phyloP scores from a whole-genome alignment of 257 asterid genomes.

The Haberlea rhodopensis region DNA sequence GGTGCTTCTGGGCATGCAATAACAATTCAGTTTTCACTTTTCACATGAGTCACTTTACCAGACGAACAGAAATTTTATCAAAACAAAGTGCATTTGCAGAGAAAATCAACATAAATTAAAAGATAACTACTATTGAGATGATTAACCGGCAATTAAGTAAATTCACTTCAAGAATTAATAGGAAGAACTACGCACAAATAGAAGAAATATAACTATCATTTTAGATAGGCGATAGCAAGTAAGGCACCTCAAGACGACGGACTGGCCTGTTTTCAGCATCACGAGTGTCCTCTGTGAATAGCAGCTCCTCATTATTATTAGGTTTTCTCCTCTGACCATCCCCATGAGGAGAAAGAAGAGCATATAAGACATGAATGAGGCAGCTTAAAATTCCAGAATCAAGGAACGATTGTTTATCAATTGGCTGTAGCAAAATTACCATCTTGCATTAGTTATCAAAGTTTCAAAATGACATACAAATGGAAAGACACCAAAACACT shows the following conservation, averaged over 20 bases:
- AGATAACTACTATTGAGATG: background rate
- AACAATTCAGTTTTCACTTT: background rate
- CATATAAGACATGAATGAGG: slow-evolving; percentile 79
- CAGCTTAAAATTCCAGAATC: slow-evolving; percentile 97
- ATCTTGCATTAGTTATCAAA: slow-evolving; percentile 30
- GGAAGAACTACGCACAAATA: slow-evolving; percentile 22
- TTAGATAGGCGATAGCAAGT: slow-evolving; percentile 15
- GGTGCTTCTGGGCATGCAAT: slow-evolving; percentile 8
- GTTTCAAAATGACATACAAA: slow-evolving; percentile 13
- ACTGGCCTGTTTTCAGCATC: slow-evolving; percentile 54
- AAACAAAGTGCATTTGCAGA: slow-evolving; percentile 18
- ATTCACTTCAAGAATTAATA: too few species aligned
- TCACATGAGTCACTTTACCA: slow-evolving; percentile 1
- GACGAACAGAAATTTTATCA: slow-evolving; percentile 7
- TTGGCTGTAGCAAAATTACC: slow-evolving; percentile 56
- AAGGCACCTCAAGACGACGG: slow-evolving; percentile 80
- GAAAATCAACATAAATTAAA: slow-evolving; percentile 8
- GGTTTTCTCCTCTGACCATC: slow-evolving; percentile 39
- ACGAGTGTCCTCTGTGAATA: slow-evolving; percentile 28
- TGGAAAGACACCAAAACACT: slow-evolving; percentile 12
- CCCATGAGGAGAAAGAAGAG: slow-evolving; percentile 74
- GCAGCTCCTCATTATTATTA: slow-evolving; percentile 34
- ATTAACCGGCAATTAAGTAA: background rate
- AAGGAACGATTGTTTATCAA: slow-evolving; percentile 92
- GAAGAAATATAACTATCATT: slow-evolving; percentile 19